Percentiles rank a stretch among this genome's conserved stretches.
Evolutionary conservation across 2,329 filamentous ascomycete species (phyloP).

Genomic region (Cladosporium oxysporum): DNA sequence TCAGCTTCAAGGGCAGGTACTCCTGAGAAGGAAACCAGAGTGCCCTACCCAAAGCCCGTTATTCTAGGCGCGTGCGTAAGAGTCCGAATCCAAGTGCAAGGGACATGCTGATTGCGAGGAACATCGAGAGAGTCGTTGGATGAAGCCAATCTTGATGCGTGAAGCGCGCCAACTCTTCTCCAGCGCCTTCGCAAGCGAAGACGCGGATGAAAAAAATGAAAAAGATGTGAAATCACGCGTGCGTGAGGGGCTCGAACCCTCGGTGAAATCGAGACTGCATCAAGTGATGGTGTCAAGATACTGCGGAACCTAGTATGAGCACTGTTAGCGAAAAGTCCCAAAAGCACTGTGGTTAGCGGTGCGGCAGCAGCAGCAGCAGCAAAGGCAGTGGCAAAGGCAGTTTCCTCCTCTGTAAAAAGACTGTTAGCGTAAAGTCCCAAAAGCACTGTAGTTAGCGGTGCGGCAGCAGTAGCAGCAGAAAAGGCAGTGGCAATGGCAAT

Average conservation of each 20-base stretch:
- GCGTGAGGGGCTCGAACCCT: background rate
- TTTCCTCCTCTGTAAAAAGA: background rate
- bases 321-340: background rate
- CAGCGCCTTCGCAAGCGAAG: conserved; percentile 2
- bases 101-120: too few relatives aligned
- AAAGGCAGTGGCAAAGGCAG: background rate
- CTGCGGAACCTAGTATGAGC: background rate
- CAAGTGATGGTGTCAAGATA: background rate
- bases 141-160: too few relatives aligned
- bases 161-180: background rate
- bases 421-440: background rate
- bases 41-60: too few relatives aligned
- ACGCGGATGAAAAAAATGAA: background rate
- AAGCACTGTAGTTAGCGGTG: background rate
- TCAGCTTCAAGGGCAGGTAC: too few relatives aligned
- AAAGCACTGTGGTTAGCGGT: background rate
- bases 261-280: background rate
- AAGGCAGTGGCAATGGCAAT: background rate
- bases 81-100: too few relatives aligned
- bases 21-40: too few relatives aligned
- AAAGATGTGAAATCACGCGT: background rate
- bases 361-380: background rate
- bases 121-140: too few relatives aligned
- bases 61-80: too few relatives aligned
- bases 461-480: background rate